Percentiles rank a stretch among this genome's conserved stretches.
Conservation (phyloP, 345 rosid genomes). For the Eucalyptus dawsonii region DNA sequence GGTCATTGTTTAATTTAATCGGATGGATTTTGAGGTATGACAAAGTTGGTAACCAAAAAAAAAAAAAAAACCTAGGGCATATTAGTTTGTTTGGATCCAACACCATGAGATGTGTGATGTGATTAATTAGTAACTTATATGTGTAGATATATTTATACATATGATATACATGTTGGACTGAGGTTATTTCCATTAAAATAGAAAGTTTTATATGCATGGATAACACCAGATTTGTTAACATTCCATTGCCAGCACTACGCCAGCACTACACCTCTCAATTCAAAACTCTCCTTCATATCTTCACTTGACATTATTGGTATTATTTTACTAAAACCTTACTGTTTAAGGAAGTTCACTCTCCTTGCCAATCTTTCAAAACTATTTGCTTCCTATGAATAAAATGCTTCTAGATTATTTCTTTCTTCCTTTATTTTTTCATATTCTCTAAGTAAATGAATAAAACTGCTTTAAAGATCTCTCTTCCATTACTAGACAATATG, state of each 20-base stretch:
- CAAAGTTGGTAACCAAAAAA: no score
- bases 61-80: no score
- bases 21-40: no score
- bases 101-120: no score
- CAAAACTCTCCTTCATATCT: not conserved
- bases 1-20: not conserved
- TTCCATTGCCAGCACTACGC: not conserved
- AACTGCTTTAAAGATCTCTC: not conserved
- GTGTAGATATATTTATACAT: no score
- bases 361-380: not conserved
- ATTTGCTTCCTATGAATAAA: not conserved
- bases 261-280: not conserved
- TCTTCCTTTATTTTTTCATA: not conserved
- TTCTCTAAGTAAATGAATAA: not conserved
- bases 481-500: not conserved
- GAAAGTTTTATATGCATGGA: not conserved
- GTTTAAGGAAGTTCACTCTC: not conserved
- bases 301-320: not conserved
- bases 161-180: no score
- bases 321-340: not conserved
- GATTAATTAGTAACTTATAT: no score
- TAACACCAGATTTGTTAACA: not conserved
- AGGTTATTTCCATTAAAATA: no score
- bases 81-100: no score
- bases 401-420: not conserved